phyloP scores from a whole-genome alignment of 2,329 filamentous ascomycete species.

The Lasiodiplodia citricola region DNA sequence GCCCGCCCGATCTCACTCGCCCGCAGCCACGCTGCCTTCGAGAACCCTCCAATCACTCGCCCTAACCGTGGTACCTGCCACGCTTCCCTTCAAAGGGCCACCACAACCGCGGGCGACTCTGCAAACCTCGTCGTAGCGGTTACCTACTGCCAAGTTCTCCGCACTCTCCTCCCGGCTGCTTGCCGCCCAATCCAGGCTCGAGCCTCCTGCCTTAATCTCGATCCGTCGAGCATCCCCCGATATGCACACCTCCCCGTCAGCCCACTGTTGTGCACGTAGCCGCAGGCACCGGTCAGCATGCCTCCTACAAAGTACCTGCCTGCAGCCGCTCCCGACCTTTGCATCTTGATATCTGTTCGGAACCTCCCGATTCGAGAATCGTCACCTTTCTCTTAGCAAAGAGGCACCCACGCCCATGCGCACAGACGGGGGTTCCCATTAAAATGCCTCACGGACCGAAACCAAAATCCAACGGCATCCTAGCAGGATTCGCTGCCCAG shows the following conservation, averaged over 20 bases:
- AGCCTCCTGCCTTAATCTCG: not conserved
- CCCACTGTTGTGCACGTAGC: not conserved
- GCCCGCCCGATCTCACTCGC: not conserved
- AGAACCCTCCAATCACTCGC: not conserved
- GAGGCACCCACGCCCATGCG: not conserved
- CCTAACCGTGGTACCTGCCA: not conserved
- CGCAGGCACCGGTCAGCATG: not conserved
- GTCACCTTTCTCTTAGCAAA: slow-evolving; percentile 1
- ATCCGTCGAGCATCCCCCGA: not conserved
- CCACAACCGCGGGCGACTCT: not conserved
- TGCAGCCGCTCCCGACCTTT: not conserved
- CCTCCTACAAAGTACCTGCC: not conserved
- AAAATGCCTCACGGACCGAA: slow-evolving; percentile 16
- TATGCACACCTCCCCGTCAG: not conserved
- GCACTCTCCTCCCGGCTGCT: not conserved
- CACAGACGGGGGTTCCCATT: slow-evolving; percentile 1
- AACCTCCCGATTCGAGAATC: not conserved
- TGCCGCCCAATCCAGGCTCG: slow-evolving; percentile 14
- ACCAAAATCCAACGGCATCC: slow-evolving; percentile 6
- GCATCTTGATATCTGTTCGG: not conserved
- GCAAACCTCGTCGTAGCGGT: not conserved
- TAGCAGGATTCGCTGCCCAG: not conserved
- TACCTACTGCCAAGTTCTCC: slow-evolving; percentile 8
- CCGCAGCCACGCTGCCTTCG: not conserved
- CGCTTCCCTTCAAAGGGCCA: not conserved